Evolutionary conservation across 2,329 filamentous ascomycete species (phyloP).

Genomic region (Verticillium longisporum): DNA sequence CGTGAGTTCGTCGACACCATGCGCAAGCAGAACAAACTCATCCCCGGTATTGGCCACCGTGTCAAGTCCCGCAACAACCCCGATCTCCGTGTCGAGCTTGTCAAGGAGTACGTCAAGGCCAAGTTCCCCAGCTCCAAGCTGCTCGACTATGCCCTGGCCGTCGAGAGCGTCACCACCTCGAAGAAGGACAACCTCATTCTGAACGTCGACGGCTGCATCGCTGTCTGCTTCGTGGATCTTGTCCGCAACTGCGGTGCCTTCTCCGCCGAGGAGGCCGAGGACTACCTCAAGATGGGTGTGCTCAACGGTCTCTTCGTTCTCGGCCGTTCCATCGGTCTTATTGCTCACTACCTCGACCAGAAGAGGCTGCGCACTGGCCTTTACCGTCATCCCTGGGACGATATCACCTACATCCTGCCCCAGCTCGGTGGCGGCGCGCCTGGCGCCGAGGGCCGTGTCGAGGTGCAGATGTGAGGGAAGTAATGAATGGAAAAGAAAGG

Average conservation of each 20-base stretch:
- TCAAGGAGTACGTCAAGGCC: constrained; percentile 97
- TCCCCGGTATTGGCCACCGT: constrained; percentile 97
- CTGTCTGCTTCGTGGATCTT: constrained; percentile 97
- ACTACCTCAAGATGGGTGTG: constrained; percentile 98
- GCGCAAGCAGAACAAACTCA: constrained; percentile 99
- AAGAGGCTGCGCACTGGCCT: constrained; percentile 97
- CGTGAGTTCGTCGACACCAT: constrained; percentile 98
- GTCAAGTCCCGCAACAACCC: constrained; percentile 99
- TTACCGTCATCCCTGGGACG: constrained; percentile 99
- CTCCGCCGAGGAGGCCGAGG: constrained; percentile 91
- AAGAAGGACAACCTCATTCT: constrained; percentile 99
- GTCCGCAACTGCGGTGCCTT: constrained; percentile 98
- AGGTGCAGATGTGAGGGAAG: constrained; percentile 64
- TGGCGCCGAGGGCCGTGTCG: constrained; percentile 78
- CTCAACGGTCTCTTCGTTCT: constrained; percentile 99
- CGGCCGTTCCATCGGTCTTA: constrained; percentile 93
- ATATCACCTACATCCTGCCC: constrained; percentile 91
- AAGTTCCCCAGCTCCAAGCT: constrained; percentile 98
- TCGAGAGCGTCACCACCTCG: constrained; percentile 95
- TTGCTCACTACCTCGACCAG: constrained; percentile 99
- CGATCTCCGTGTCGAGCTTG: constrained; percentile 97
- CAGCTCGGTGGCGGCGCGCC: constrained; percentile 65
- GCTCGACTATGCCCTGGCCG: constrained; percentile 95
- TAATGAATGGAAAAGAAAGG: background rate
- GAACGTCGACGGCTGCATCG: constrained; percentile 97